A percentile compares a stretch with the other conserved stretches of the same genome.
Conservation (phyloP, 768 basidiomycete genomes). For the Rhodotorula babjevae region DNA sequence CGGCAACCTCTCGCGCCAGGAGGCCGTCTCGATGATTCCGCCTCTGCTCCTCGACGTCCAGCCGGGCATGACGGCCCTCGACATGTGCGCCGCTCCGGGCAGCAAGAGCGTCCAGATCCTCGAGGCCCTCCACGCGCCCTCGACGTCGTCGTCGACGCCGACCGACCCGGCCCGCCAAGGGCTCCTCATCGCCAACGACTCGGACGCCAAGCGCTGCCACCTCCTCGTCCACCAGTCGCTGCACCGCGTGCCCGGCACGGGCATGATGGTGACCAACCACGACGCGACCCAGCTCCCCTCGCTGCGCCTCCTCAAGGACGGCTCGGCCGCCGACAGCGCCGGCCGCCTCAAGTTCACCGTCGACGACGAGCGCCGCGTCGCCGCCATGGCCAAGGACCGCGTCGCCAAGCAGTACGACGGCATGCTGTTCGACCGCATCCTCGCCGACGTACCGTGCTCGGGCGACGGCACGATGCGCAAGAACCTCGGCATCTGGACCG, state of each 20-base stretch:
- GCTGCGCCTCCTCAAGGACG: slow-evolving; percentile 21
- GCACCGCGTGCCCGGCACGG: slow-evolving; percentile 80
- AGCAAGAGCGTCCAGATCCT: slow-evolving; percentile 98
- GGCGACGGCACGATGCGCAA: slow-evolving; percentile 95
- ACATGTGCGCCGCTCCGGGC: slow-evolving; percentile 98
- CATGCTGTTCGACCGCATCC: slow-evolving; percentile 81
- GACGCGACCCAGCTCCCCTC: slow-evolving; percentile 81
- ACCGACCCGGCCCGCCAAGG: slow-evolving; percentile 54
- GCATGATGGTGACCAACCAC: slow-evolving; percentile 90
- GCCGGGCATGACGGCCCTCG: slow-evolving; percentile 82
- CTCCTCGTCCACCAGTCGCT: slow-evolving; percentile 92
- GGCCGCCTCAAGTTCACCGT: slow-evolving; percentile 12
- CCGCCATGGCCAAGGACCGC: slow-evolving; percentile 28
- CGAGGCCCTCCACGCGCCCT: slow-evolving; percentile 85
- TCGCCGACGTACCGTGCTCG: slow-evolving; percentile 96
- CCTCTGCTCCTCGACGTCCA: slow-evolving; percentile 90
- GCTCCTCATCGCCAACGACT: slow-evolving; percentile 89
- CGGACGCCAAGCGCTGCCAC: slow-evolving; percentile 87
- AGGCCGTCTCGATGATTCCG: slow-evolving; percentile 98
- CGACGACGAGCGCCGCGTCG: slow-evolving; percentile 15
- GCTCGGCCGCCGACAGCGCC: too few relatives aligned
- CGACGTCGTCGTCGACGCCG: slow-evolving; percentile 53
- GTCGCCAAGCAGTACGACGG: slow-evolving; percentile 50
- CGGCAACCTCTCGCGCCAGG: slow-evolving; percentile 91
- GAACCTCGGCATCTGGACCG: slow-evolving; percentile 90